Conservation (phyloP, 2,329 filamentous ascomycete genomes). For the Xylaria multiplex region DNA sequence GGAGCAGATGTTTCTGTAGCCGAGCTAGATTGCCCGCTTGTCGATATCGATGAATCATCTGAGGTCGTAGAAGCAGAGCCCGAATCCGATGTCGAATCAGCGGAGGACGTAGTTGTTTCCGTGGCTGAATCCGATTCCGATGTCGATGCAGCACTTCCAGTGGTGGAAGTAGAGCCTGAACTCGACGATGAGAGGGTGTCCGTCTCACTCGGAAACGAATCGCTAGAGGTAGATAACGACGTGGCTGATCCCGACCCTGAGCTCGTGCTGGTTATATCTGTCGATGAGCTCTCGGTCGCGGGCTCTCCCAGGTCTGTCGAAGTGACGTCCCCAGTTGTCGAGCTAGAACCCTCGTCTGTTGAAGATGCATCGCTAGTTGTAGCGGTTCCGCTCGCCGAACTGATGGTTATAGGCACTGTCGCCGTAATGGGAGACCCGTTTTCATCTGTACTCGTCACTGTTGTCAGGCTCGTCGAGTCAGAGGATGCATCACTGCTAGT, state of each 20-base stretch:
- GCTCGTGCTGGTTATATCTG: slow-evolving; percentile 1
- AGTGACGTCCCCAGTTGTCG: slow-evolving; percentile 11
- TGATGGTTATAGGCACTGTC: slow-evolving; percentile 10
- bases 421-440: slow-evolving; percentile 12
- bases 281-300: not conserved
- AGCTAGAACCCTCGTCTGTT: not conserved
- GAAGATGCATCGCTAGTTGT: slow-evolving; percentile 4
- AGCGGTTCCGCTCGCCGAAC: slow-evolving; percentile 5
- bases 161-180: not conserved
- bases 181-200: slow-evolving; percentile 1
- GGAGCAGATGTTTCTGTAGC: not conserved
- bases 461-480: not conserved
- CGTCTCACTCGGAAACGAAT: not conserved
- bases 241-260: slow-evolving; percentile 11
- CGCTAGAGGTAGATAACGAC: not conserved
- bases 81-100: no score
- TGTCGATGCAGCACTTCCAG: not conserved
- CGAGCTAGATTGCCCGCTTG: slow-evolving; percentile 1
- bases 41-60: not conserved
- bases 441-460: slow-evolving; percentile 8
- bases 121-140: no score
- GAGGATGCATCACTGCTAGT: not conserved
- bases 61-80: no score
- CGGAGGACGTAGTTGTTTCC: no score
- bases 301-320: not conserved